phyloP scores from a whole-genome alignment of 2,329 filamentous ascomycete genomes.

The Madurella fahalii region DNA sequence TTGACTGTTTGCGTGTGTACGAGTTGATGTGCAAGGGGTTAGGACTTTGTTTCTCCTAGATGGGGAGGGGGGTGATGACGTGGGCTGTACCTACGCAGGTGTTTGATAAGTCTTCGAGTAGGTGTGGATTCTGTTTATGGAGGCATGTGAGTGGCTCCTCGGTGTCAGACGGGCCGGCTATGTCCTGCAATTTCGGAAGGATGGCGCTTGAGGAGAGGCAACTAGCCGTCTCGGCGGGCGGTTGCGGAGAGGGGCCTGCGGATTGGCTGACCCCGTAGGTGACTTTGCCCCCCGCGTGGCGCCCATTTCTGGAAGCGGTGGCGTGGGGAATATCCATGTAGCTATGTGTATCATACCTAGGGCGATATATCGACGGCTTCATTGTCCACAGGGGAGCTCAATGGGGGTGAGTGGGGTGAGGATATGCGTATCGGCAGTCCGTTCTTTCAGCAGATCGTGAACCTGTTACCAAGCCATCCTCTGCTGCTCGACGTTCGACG shows the following conservation, averaged over 20 bases:
- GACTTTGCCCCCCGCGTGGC: not conserved
- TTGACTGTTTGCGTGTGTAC: not conserved
- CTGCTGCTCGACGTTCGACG: too few species aligned
- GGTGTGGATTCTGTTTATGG: not conserved
- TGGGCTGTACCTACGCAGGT: too few species aligned
- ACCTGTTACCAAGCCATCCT: too few species aligned
- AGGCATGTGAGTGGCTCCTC: not conserved
- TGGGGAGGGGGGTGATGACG: too few species aligned
- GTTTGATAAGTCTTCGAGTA: too few species aligned
- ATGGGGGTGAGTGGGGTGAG: too few species aligned
- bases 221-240: constrained; percentile 13
- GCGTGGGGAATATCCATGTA: not conserved
- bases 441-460: too few species aligned
- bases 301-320: not conserved
- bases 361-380: not conserved
- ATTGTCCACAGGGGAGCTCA: too few species aligned
- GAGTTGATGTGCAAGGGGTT: not conserved
- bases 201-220: not conserved
- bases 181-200: not conserved
- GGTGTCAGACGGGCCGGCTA: not conserved
- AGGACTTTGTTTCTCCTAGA: too few species aligned
- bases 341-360: not conserved
- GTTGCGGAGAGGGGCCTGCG: constrained; percentile 3
- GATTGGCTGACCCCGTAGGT: not conserved
- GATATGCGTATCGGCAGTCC: too few species aligned